Base-by-base conservation (phyloP, 208 protist species). In the Acanthamoeba comandoni region DNA sequence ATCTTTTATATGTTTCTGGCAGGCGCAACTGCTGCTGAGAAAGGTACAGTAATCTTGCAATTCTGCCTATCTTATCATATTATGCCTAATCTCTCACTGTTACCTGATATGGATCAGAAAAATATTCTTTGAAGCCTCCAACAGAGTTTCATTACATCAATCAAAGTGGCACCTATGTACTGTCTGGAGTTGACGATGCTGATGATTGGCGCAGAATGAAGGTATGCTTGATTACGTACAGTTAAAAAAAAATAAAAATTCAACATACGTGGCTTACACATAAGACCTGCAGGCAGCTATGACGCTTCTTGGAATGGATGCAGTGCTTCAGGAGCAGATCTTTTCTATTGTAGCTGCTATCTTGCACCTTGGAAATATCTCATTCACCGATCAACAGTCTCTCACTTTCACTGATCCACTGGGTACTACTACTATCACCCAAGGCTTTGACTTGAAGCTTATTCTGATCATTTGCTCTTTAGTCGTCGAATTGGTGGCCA, bases 351-450 rank as follows among this genome's bases (percentile, higher is more conserved):
- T 98, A 12, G 96, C 96, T n/a, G 95, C 97, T 51, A 96, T 98
- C 55, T 91, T 98, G 0, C 97, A 98, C 91, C 75, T 98, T 8
- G 97, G 97, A 29, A 96, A 98, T 91, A 77, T 98, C 43, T 90
- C 94, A 31, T 98, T 77, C 29, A 39, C 35, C 15, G 75, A 85
- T 9, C 29, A 35, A 22, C 19, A 24, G 5, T 35, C 75, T 9
- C 2, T 77, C 13, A n/a, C 4, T 2, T 77, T 77, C 26, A 4
- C 4, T 7, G 69, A 77, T n/a, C 69, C 69, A 55, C 9, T 24
- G 29, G 9, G 69, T 77, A 3, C 69, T 17, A 60, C 26, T n/a
- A 7, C 3, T n/a, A 2, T n/a, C 69, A 7, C 69, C 0, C 15
- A 26, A 11, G 0, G 9, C 67, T 31, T 26, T 11, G 67, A 71